Conservation (phyloP, 2,329 filamentous ascomycete species). For the Xylaria sp. region DNA sequence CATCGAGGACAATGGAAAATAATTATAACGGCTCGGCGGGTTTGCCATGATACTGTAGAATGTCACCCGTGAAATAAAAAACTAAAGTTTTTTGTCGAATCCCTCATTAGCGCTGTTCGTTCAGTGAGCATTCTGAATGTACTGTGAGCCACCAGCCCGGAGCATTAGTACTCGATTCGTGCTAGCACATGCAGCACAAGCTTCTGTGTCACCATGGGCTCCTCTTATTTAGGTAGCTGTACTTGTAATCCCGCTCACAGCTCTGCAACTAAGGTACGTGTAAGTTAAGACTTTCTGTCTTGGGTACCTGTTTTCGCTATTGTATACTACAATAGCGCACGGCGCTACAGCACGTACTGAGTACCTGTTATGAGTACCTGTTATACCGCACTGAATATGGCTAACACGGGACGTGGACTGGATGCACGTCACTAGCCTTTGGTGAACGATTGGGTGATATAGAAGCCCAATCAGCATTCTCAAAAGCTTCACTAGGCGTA, state of each 20-base stretch:
- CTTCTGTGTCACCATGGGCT: background rate
- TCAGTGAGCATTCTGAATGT: background rate
- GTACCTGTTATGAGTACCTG: background rate
- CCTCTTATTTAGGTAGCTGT: background rate
- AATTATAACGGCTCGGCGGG: background rate
- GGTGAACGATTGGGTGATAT: slow-evolving; percentile 17
- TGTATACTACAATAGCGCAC: background rate
- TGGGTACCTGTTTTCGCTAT: background rate
- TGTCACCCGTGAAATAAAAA: background rate
- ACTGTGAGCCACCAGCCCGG: background rate
- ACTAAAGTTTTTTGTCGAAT: slow-evolving; percentile 2
- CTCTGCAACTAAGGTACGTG: no score
- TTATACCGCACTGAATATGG: slow-evolving; percentile 5
- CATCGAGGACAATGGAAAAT: slow-evolving; percentile 3
- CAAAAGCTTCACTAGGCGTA: slow-evolving; percentile 4
- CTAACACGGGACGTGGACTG: slow-evolving; percentile 31
- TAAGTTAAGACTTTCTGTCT: no score
- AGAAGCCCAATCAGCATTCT: slow-evolving; percentile 24
- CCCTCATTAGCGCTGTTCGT: slow-evolving; percentile 15
- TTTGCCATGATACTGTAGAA: slow-evolving; percentile 5
- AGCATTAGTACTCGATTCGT: slow-evolving; percentile 19
- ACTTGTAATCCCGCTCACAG: no score
- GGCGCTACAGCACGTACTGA: background rate
- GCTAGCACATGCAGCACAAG: slow-evolving; percentile 16
- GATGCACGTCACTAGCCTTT: slow-evolving; percentile 33